Evolutionary conservation across 768 basidiomycete species (phyloP), one percentile per base, ranked within the genome.

Genomic region (Sporobolomyces phaffii): DNA sequence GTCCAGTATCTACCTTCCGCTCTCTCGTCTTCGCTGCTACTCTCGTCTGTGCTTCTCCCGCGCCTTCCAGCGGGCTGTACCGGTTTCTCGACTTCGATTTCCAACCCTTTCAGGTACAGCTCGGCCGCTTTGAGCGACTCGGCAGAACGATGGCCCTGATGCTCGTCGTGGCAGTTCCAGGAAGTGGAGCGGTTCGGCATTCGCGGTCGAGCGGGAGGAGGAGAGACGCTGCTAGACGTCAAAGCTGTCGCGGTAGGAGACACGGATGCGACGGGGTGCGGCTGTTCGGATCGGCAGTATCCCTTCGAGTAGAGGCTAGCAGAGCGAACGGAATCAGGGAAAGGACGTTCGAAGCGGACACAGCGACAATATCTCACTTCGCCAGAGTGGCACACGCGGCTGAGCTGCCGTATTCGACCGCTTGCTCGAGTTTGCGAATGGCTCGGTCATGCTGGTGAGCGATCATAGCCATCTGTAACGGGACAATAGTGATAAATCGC

Each of bases 61-160:
- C 43, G 41, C 22, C 17, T 29, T 28, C 38, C 9, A n/a, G 14
- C 18, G 1, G 28, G 3, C 29, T 15, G 40, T 1, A 48, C 22
- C 6, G 64, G 58, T 51, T 70, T 70, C 4, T 22, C 33, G n/a
- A 66, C 40, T 36, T 66, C 64, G 22, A 70, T 36, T 18, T 51
- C 58, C 31, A 70, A 51, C 1, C 69, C 69, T 10, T 8, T n/a
- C 31, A 63, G 3, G 45, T 44, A 66, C 24, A 70, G 61, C 40
- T 40, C 47, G 1, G 58, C 41, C 1, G 69, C 69, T 15, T 53
- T 51, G 10, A 63, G 29, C 20, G 68, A 41, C 15, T 56, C 59
- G 0, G 14, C n/a, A 2, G 31, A 44, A 38, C 40, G 26, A 38
- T 29, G 4, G 43, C 43, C 14, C 18, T 45, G 22, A n/a, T 40